Evolutionary conservation across 2,329 filamentous ascomycete species (phyloP).

Genomic region (Epichloe sylvatica): DNA sequence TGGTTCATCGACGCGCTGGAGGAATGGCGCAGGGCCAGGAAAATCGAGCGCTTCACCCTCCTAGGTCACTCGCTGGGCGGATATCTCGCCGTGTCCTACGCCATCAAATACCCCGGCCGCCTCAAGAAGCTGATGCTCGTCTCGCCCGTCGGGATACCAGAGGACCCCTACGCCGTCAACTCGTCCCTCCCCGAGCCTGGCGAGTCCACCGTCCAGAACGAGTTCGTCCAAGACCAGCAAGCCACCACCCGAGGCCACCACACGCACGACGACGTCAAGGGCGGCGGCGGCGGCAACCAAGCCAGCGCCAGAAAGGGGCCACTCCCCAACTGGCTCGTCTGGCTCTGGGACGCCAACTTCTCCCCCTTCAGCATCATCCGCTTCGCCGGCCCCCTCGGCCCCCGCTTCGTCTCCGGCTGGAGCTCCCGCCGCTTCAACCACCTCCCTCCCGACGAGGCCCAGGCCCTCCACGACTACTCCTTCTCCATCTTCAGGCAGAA

Average conservation of each 20-base stretch:
- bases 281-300: conserved; percentile 16
- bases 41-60: conserved; percentile 86
- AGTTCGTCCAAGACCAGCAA: conserved; percentile 64
- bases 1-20: conserved; percentile 96
- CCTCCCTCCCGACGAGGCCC: conserved; percentile 63
- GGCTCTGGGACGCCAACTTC: conserved; percentile 93
- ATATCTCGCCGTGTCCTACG: conserved; percentile 89
- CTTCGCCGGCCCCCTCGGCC: conserved; percentile 76
- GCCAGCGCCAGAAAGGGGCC: conserved; percentile 32
- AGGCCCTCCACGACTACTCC: conserved; percentile 80
- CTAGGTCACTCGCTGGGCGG: conserved; percentile 88
- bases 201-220: conserved; percentile 58
- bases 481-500: conserved; percentile 89
- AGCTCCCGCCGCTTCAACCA: conserved; percentile 85
- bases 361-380: conserved; percentile 88
- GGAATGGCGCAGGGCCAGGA: conserved; percentile 81
- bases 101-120: conserved; percentile 86
- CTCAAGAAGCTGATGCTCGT: conserved; percentile 93
- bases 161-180: conserved; percentile 79
- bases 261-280: background rate
- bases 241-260: conserved; percentile 16
- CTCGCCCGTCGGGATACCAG: conserved; percentile 86
- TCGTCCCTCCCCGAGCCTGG: conserved; percentile 66
- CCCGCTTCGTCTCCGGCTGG: conserved; percentile 88
- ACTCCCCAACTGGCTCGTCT: conserved; percentile 74